These are phyloP conservation scores for Cinchona pubescens DNA, from an alignment of 257 asterid genomes.

Conservation along the genomic window DNA sequence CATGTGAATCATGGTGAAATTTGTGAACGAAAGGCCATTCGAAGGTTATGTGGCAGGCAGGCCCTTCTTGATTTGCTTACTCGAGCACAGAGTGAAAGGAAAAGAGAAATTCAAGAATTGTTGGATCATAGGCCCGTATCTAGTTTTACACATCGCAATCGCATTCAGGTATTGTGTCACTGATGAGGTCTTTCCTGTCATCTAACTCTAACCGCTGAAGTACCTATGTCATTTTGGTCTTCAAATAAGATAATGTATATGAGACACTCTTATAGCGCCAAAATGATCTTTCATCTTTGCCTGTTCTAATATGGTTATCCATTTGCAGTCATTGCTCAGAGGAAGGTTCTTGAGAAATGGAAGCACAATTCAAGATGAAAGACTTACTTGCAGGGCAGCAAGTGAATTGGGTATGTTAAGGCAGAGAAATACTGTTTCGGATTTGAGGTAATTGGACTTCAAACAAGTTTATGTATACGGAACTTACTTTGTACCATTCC, in stretches of 20 bases:
- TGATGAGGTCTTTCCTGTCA: background rate
- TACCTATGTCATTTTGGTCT: background rate
- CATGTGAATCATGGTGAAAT: conserved; percentile 32
- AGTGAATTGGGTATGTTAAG: conserved; percentile 71
- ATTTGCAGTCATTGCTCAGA: conserved; percentile 67
- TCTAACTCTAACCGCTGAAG: background rate
- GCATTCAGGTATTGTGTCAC: conserved; percentile 66
- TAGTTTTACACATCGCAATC: conserved; percentile 75
- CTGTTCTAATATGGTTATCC: conserved; percentile 9
- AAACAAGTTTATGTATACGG: background rate
- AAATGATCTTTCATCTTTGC: conserved; percentile 1
- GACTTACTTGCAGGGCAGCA: conserved; percentile 54
- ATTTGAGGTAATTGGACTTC: conserved; percentile 56
- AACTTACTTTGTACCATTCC: background rate
- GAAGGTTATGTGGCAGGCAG: conserved; percentile 83
- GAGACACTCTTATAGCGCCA: background rate
- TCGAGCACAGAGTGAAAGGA: conserved; percentile 71
- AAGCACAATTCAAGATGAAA: conserved; percentile 42
- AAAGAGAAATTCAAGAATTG: conserved; percentile 58
- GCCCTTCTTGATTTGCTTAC: conserved; percentile 77
- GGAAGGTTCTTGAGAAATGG: conserved; percentile 76
- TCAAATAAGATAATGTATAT: background rate
- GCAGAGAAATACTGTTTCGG: conserved; percentile 72
- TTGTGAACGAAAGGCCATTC: conserved; percentile 53
- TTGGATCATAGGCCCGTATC: conserved; percentile 63